Evolutionary conservation across 2,329 filamentous ascomycete genomes (phyloP).

Genomic region (Teratosphaeria pseudoeucalypti): DNA sequence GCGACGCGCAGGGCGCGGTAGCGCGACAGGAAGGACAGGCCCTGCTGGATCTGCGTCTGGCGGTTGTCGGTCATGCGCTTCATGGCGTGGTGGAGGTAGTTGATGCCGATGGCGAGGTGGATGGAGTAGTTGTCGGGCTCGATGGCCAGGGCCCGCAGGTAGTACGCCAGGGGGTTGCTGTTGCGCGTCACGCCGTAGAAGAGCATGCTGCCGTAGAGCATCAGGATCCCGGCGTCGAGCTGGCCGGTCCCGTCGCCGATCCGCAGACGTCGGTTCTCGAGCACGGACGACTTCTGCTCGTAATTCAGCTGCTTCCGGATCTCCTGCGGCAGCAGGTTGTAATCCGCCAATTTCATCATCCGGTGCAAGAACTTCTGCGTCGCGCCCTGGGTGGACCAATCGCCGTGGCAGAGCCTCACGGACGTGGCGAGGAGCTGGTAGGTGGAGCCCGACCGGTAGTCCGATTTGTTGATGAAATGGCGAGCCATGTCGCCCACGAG

Average conservation of each 20-base stretch:
- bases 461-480: conserved; percentile 74
- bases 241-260: conserved; percentile 31
- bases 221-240: conserved; percentile 71
- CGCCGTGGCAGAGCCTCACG: conserved; percentile 64
- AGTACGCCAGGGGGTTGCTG: conserved; percentile 71
- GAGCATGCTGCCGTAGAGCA: conserved; percentile 76
- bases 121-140: conserved; percentile 68
- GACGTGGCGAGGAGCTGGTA: conserved; percentile 74
- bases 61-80: conserved; percentile 85
- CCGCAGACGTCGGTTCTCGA: conserved; percentile 22
- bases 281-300: conserved; percentile 29
- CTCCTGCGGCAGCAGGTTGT: conserved; percentile 46
- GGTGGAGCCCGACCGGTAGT: conserved; percentile 59
- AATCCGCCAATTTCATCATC: conserved; percentile 85
- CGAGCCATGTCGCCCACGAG: conserved; percentile 65
- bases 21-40: conserved; percentile 65
- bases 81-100: conserved; percentile 79
- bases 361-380: conserved; percentile 85
- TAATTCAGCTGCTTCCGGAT: conserved; percentile 35
- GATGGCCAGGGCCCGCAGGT: conserved; percentile 55
- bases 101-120: conserved; percentile 69
- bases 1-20: conserved; percentile 55
- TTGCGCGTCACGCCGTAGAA: background rate
- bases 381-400: conserved; percentile 61
- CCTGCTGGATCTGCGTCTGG: conserved; percentile 78